Evolutionary conservation across 352 stramenopile species (phyloP).

Genomic region (Globisporangium mamillatum): DNA sequence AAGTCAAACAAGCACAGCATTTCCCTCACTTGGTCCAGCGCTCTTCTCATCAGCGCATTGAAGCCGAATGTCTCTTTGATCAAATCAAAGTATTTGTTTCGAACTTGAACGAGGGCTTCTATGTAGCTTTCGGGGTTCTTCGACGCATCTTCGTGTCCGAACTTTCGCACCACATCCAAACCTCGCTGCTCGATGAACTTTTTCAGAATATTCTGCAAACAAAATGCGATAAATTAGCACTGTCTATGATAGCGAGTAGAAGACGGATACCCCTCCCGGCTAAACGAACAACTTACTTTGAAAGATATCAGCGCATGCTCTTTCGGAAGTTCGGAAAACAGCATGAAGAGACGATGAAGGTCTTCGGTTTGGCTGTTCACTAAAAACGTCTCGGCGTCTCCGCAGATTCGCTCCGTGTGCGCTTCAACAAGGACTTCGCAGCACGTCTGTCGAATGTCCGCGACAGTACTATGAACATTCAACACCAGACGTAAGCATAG

Average conservation of each 20-base stretch:
- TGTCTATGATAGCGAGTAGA: neutral
- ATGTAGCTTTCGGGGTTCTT: conserved; percentile 85
- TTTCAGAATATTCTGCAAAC: conserved; percentile 77
- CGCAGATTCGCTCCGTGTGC: conserved; percentile 79
- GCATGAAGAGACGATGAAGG: conserved; percentile 70
- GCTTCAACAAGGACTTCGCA: conserved; percentile 77
- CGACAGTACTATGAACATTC: conserved; percentile 49
- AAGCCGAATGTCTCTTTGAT: conserved; percentile 85
- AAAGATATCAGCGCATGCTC: conserved; percentile 78
- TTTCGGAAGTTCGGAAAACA: conserved; percentile 82
- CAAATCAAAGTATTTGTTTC: conserved; percentile 79
- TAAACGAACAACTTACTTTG: conserved; percentile 41
- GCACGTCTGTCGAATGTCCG: conserved; percentile 74
- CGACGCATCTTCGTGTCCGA: conserved; percentile 75
- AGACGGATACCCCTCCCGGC: neutral
- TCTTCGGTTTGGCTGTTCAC: conserved; percentile 78
- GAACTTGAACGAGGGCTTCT: conserved; percentile 78
- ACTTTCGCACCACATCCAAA: conserved; percentile 74
- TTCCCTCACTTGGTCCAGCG: conserved; percentile 65
- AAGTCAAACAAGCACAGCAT: too few relatives aligned
- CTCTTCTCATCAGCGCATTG: conserved; percentile 78
- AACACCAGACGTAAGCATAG: neutral
- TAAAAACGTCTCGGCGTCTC: conserved; percentile 73
- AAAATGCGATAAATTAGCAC: conserved; percentile 1
- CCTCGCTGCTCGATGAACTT: conserved; percentile 82